A percentile compares a stretch with the other conserved stretches of the same genome.
phyloP scores from a whole-genome alignment of 179 eudicot genomes.

The Beta lomatogona region DNA sequence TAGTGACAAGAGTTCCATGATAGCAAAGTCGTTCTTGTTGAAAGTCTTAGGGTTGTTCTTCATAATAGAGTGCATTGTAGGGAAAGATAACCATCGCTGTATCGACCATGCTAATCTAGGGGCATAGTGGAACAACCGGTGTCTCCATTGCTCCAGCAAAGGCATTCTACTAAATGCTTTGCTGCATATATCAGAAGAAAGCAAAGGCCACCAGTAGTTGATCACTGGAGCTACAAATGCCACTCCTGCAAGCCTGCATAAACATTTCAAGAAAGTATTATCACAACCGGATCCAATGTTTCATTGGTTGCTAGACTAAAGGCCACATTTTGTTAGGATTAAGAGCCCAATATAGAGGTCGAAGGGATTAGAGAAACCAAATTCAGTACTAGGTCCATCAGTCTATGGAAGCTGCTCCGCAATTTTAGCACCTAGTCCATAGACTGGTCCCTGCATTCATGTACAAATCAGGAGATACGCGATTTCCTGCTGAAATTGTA shows the following conservation, averaged over 20 bases:
- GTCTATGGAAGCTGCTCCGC: too few species aligned
- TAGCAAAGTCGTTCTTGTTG: conserved; percentile 38
- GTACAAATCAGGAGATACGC: too few species aligned
- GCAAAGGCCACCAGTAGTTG: conserved; percentile 54
- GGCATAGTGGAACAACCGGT: conserved; percentile 24
- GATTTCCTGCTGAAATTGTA: too few species aligned
- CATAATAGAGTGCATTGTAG: conserved; percentile 21
- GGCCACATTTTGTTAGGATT: not conserved
- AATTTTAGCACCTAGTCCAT: too few species aligned
- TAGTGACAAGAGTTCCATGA: conserved; percentile 34
- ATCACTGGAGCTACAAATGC: conserved; percentile 29
- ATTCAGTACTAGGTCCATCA: too few species aligned
- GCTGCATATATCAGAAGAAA: conserved; percentile 30
- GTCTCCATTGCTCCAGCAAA: conserved; percentile 29
- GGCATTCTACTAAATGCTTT: conserved; percentile 21
- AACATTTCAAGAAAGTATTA: not conserved
- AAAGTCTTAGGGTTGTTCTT: conserved; percentile 37
- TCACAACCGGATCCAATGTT: not conserved
- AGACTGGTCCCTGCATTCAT: too few species aligned
- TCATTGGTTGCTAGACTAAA: not conserved
- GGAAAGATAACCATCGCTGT: conserved; percentile 26
- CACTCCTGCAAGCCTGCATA: conserved; percentile 42
- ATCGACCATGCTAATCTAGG: conserved; percentile 42
- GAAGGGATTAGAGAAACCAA: too few species aligned
- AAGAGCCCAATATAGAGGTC: too few species aligned